Percentiles rank a stretch among this genome's conserved stretches.
These are phyloP conservation scores for Streptanthus diversifolius DNA, from an alignment of 345 rosid genomes.

Conservation along the genomic window DNA sequence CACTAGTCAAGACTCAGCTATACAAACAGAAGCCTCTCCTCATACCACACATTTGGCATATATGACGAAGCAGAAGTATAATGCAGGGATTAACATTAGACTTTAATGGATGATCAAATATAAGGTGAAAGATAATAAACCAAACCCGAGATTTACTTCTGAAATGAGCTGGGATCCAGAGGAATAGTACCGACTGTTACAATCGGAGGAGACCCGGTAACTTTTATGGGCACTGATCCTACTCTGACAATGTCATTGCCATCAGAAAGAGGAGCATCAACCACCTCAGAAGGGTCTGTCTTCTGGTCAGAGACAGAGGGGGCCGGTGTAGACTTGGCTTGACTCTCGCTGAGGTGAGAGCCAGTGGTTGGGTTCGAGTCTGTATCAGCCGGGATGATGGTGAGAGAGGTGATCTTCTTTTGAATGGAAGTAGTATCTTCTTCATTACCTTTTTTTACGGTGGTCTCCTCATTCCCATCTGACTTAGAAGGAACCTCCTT, in stretches of 20 bases:
- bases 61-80: background rate
- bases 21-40: constrained; percentile 11
- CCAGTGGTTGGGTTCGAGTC: constrained; percentile 6
- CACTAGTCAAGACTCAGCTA: constrained; percentile 20
- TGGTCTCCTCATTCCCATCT: constrained; percentile 2
- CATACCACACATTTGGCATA: background rate
- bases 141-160: constrained; percentile 19
- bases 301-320: background rate
- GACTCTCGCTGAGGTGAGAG: constrained; percentile 1
- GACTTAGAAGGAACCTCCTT: background rate
- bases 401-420: constrained; percentile 22
- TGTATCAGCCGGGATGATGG: constrained; percentile 11
- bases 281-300: constrained; percentile 5
- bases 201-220: constrained; percentile 43
- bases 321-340: background rate
- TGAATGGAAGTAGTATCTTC: background rate
- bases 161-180: constrained; percentile 49
- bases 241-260: constrained; percentile 45
- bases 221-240: constrained; percentile 72
- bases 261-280: constrained; percentile 16
- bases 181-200: constrained; percentile 64
- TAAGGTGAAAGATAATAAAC: background rate
- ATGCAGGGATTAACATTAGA: background rate
- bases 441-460: background rate
- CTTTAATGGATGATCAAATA: background rate